Evolutionary conservation across 805 yeast genomes (phyloP).

Genomic region (Teunomyces barrocoloradensis): DNA sequence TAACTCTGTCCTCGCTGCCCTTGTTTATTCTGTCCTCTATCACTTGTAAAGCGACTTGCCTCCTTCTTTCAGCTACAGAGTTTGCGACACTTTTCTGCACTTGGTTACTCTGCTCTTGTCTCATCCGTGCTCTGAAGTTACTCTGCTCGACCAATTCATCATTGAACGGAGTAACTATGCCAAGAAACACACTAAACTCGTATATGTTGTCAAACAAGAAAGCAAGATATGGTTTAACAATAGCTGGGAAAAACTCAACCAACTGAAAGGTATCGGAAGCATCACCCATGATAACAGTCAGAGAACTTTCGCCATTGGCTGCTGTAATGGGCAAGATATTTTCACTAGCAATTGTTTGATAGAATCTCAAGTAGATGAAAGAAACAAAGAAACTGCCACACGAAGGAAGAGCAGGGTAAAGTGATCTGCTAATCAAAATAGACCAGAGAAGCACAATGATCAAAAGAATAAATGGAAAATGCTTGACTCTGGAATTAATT

Average conservation of each 20-base stretch:
- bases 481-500: constrained; percentile 54
- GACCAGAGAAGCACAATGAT: constrained; percentile 36
- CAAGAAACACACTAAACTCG: constrained; percentile 39
- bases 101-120: constrained; percentile 50
- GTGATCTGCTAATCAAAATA: constrained; percentile 24
- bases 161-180: constrained; percentile 59
- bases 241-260: constrained; percentile 78
- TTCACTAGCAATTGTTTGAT: constrained; percentile 55
- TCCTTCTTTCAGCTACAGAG: constrained; percentile 68
- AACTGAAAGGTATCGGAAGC: constrained; percentile 87
- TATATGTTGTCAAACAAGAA: constrained; percentile 46
- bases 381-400: constrained; percentile 59
- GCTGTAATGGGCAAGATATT: constrained; percentile 51
- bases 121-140: constrained; percentile 65
- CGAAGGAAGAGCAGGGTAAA: constrained; percentile 57
- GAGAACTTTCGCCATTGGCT: constrained; percentile 19
- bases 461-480: constrained; percentile 52
- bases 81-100: constrained; percentile 36
- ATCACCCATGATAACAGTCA: constrained; percentile 60
- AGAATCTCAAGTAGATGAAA: constrained; percentile 79
- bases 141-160: constrained; percentile 70
- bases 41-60: constrained; percentile 74
- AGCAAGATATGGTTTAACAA: constrained; percentile 48
- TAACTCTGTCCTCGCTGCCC: constrained; percentile 8
- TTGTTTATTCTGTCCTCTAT: constrained; percentile 59